Evolutionary conservation across 2,329 filamentous ascomycete species (phyloP).

Genomic region (Mycocentrospora acerina): DNA sequence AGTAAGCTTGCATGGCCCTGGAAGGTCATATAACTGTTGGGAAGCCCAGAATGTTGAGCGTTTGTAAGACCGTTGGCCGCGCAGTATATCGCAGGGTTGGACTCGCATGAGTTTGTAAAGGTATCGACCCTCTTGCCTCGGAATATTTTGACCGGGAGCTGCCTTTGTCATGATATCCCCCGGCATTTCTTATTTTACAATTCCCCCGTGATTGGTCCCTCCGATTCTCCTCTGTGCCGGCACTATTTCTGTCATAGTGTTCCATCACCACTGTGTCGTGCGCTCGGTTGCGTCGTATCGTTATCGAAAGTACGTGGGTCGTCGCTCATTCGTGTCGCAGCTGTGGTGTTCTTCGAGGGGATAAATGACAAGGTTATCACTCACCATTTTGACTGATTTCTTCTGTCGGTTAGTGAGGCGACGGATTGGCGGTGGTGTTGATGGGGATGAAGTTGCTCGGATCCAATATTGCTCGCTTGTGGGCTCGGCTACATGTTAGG

Average conservation of each 20-base stretch:
- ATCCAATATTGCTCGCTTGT: conserved; percentile 32
- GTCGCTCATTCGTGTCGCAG: conserved; percentile 33
- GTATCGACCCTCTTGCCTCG: too few relatives aligned
- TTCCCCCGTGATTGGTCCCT: too few relatives aligned
- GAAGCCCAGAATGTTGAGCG: too few relatives aligned
- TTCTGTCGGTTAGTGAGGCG: conserved; percentile 39
- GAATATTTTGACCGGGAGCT: too few relatives aligned
- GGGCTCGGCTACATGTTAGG: conserved; percentile 33
- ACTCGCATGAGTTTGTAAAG: too few relatives aligned
- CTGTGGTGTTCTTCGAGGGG: conserved; percentile 7
- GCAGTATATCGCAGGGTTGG: too few relatives aligned
- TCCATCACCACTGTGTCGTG: conserved; percentile 2
- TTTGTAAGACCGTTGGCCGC: too few relatives aligned
- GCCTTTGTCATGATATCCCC: too few relatives aligned
- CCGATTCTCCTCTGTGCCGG: too few relatives aligned
- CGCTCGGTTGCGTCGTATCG: conserved; percentile 19
- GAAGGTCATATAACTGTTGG: too few relatives aligned
- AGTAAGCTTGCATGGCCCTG: neutral
- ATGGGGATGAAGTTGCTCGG: conserved; percentile 21
- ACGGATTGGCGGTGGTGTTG: conserved; percentile 39
- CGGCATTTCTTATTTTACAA: too few relatives aligned
- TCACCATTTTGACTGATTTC: conserved; percentile 47
- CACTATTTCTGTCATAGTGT: too few relatives aligned
- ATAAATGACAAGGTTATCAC: conserved; percentile 13
- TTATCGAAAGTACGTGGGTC: conserved; percentile 16